Conservation (phyloP, 164 flowering plant species). For the Taxillus chinensis region DNA sequence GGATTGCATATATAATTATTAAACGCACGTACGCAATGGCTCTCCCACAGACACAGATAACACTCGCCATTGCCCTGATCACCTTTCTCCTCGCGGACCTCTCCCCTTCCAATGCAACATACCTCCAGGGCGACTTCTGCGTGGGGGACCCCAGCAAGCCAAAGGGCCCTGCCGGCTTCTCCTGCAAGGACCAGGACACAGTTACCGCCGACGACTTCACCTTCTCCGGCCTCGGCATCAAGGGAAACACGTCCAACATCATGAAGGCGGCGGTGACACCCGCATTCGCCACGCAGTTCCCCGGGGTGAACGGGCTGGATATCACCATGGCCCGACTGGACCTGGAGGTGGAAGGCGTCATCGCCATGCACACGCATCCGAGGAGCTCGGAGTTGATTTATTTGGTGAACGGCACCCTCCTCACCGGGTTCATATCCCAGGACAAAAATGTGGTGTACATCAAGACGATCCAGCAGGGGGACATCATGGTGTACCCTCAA, state of each 20-base stretch:
- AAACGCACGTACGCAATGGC: no score
- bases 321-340: conserved; percentile 13
- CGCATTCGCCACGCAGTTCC: conserved; percentile 6
- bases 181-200: background rate
- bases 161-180: background rate
- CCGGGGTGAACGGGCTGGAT: conserved; percentile 13
- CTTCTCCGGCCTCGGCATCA: background rate
- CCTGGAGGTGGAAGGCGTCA: conserved; percentile 10
- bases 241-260: background rate
- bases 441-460: background rate
- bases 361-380: conserved; percentile 17
- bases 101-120: background rate
- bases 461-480: no score
- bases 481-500: no score
- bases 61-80: background rate
- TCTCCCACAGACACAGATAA: no score
- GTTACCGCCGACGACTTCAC: background rate
- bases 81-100: background rate
- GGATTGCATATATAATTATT: no score
- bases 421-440: conserved; percentile 8
- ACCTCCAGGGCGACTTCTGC: background rate
- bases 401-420: conserved; percentile 3
- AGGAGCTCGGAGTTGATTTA: conserved; percentile 6
- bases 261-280: background rate
- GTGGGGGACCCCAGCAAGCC: background rate